Base-by-base conservation (phyloP, 108 stramenopile species). In the Cyclotella atomus region DNA sequence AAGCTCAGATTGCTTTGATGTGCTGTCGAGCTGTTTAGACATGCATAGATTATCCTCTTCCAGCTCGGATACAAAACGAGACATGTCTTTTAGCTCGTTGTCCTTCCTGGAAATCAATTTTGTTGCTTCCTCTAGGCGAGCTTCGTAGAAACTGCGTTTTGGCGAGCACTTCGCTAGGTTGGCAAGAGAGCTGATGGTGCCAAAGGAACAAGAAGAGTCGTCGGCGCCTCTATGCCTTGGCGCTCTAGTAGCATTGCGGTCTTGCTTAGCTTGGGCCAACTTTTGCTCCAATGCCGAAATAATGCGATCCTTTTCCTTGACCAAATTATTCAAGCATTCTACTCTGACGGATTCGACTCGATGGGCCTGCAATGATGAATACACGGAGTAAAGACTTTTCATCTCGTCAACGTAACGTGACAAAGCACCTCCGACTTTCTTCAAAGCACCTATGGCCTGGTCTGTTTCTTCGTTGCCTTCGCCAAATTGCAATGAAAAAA, bases 291-390 rank as follows among this genome's bases (percentile, higher is more conserved):
- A 16, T 20, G 47, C 79, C 24, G 29, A 25, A 30, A 64, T 74
- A 33, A 70, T 43, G 8, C 53, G 46, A 38, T 70, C 65, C 28
- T 81, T 81, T 43, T 64, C 63, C 9, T 65, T 53, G 6, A 81
- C 52, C 12, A 74, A 24, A 21, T 65, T 56, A 41, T 73, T 73
- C 68, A 81, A 34, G 41, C 72, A 69, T 16, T 17, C 12, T 5
- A 70, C 63, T 46, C 57, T 78, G 24, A 70, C 21, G 19, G 44
- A 6, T 27, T 73, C 50, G 20, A 68, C 30, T 1, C 20, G 50
- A 49, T 66, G 50, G 7, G 49, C 59, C 49, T 56, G 32, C 5
- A 68, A 14, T 3, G 59, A 16, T 14, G 34, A 64, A 17, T 34
- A 52, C 55, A 34, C 46, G 20, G 3, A 59, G 53, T 38, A 32